Percentiles rank a stretch among this genome's conserved stretches.
phyloP scores from a whole-genome alignment of 179 eudicot genomes.

The Nepenthes alata region DNA sequence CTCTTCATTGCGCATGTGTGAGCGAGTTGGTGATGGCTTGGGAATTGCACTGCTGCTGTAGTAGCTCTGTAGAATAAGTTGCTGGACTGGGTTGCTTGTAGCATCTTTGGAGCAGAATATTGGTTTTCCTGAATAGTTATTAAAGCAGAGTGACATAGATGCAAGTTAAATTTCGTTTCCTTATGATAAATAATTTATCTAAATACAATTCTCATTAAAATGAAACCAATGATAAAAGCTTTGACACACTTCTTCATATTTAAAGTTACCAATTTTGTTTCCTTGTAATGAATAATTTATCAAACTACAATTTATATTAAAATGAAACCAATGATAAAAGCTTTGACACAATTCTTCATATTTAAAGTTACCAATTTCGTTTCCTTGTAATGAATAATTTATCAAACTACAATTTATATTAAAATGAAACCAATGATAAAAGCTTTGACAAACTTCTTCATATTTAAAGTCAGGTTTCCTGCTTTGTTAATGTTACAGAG shows the following conservation, averaged over 20 bases:
- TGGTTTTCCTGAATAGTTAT: not conserved
- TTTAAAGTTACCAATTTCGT: not conserved
- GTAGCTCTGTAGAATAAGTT: too few species aligned
- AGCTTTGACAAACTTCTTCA: not conserved
- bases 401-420: too few species aligned
- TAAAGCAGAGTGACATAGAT: not conserved
- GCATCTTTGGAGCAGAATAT: not conserved
- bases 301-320: too few species aligned
- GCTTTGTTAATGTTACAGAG: constrained; percentile 32
- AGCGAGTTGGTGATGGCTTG: too few species aligned
- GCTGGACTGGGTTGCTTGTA: not conserved
- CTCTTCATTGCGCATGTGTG: too few species aligned
- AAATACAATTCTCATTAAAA: too few species aligned
- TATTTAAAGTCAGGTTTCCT: constrained; percentile 4
- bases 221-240: not conserved
- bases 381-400: too few species aligned
- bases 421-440: not conserved
- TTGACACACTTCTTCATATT: not conserved
- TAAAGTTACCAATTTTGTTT: not conserved
- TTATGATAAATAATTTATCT: too few species aligned
- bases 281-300: too few species aligned
- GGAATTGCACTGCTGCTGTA: too few species aligned
- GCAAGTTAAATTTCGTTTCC: too few species aligned
- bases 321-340: not conserved
- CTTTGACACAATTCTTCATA: not conserved